Evolutionary conservation across 75 land plant genomes (phyloP), one percentile per base, ranked within the genome.

Genomic region (Chamaecyparis obtusa): DNA sequence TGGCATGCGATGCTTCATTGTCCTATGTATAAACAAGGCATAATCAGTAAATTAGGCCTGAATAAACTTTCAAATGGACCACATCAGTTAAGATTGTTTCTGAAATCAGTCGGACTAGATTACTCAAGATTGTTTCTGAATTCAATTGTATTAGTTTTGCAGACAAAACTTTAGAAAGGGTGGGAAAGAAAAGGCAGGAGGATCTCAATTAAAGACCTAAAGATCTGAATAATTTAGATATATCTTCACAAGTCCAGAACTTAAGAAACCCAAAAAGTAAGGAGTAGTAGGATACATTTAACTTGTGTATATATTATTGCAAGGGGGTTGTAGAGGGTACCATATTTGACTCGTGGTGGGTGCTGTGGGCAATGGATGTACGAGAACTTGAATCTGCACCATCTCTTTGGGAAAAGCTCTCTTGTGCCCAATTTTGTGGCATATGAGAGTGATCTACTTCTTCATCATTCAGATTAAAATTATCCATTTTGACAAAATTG

Each of bases 381-480:
- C 19, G 17, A 84, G 44, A 56, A 67, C 43, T 37, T 27, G 86
- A 43, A 71, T 17, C n/a, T 27, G 14, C 82, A 36, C 24, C 84
- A 41, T 43, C 49, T 37, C 48, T 27, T 43, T 3, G 27, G 9
- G 2, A 2, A 9, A 72, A 41, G 49, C 84, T 35, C n/a, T n/a
- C 24, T 27, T 33, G 76, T 74, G 35, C 74, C 44, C 86, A 21
- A n/a, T 43, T 27, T 14, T 55, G 67, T 14, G 36, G 9, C 41
- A 35, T 15, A 2, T 33, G 27, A 24, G 57, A 51, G 36, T 84
- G 64, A 21, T 21, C 0, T 35, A n/a, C 30, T 6, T 35, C 83
- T 24, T 51, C 43, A 16, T 91, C 89, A 82, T 91, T 91, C 32
- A 91, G 88, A 69, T 77, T 90, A 44, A 90, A 77, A 39, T 88